phyloP scores from a whole-genome alignment of 78 protist species.

The Cavenderia fasciculata region DNA sequence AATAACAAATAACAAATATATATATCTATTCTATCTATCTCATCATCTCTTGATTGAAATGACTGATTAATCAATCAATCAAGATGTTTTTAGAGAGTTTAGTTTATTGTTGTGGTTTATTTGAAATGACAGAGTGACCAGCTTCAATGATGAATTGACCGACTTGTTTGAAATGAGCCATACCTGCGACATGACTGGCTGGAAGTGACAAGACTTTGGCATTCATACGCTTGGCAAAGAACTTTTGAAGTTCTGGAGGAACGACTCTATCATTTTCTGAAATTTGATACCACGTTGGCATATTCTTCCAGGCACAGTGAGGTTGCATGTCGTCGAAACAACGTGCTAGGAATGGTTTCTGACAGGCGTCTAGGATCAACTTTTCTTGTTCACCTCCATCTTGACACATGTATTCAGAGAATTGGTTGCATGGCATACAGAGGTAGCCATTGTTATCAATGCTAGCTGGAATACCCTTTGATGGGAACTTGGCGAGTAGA shows the following conservation, averaged over 20 bases:
- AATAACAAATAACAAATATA: too few species aligned
- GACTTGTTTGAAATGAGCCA: slow-evolving; percentile 45
- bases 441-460: slow-evolving; percentile 9
- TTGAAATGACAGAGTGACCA: too few species aligned
- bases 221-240: slow-evolving; percentile 14
- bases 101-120: too few species aligned
- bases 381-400: slow-evolving; percentile 4
- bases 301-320: slow-evolving; percentile 50
- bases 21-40: too few species aligned
- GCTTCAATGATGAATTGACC: slow-evolving; percentile 19
- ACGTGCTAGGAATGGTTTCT: slow-evolving; percentile 21
- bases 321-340: not conserved
- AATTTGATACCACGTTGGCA: slow-evolving; percentile 30
- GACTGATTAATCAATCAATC: too few species aligned
- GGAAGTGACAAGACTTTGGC: slow-evolving; percentile 14
- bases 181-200: slow-evolving; percentile 20
- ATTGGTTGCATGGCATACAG: not conserved
- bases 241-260: slow-evolving; percentile 14
- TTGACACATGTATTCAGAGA: slow-evolving; percentile 3
- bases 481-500: slow-evolving; percentile 1
- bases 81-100: too few species aligned
- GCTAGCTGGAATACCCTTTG: not conserved
- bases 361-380: slow-evolving; percentile 6
- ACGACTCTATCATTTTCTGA: slow-evolving; percentile 16
- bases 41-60: too few species aligned